These are phyloP conservation scores for Beauveria pseudobassiana DNA, from an alignment of 2,329 filamentous ascomycete species.

Conservation along the genomic window DNA sequence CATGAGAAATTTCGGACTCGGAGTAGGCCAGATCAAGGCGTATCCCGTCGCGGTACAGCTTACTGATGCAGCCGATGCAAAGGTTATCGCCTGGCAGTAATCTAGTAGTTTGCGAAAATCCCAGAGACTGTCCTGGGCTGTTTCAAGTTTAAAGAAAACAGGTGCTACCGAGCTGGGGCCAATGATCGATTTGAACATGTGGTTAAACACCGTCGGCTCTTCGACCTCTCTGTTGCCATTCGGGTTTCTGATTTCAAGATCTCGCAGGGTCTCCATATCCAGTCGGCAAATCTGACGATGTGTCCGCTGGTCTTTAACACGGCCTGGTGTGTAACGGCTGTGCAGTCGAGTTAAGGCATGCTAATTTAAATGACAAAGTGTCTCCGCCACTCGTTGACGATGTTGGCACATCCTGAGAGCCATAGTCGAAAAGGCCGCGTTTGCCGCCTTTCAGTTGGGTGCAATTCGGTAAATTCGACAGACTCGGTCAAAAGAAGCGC, in stretches of 20 bases:
- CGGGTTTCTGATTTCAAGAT: slow-evolving; percentile 60
- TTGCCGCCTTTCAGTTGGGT: slow-evolving; percentile 11
- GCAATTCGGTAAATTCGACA: slow-evolving; percentile 53
- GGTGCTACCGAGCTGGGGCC: slow-evolving; percentile 57
- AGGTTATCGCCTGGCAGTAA: slow-evolving; percentile 62
- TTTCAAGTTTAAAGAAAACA: slow-evolving; percentile 59
- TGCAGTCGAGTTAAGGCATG: slow-evolving; percentile 54
- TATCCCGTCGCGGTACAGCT: slow-evolving; percentile 68
- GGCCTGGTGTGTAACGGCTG: slow-evolving; percentile 60
- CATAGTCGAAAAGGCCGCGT: slow-evolving; percentile 15
- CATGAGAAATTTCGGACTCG: slow-evolving; percentile 62
- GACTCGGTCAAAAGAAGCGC: slow-evolving; percentile 59
- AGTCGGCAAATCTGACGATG: slow-evolving; percentile 65
- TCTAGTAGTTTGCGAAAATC: slow-evolving; percentile 62
- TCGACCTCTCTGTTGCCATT: slow-evolving; percentile 50
- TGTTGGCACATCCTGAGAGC: slow-evolving; percentile 14
- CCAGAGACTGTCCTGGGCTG: slow-evolving; percentile 63
- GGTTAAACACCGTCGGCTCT: slow-evolving; percentile 59
- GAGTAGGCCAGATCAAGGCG: slow-evolving; percentile 55
- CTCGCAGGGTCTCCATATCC: slow-evolving; percentile 63
- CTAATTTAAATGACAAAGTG: slow-evolving; percentile 14
- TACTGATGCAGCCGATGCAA: slow-evolving; percentile 65
- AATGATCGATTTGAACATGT: slow-evolving; percentile 65
- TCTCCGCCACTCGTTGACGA: slow-evolving; percentile 13
- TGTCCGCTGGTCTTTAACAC: slow-evolving; percentile 64